phyloP scores from a whole-genome alignment of 1,139 yeast genomes.

The Saccharomyces hybrid region DNA sequence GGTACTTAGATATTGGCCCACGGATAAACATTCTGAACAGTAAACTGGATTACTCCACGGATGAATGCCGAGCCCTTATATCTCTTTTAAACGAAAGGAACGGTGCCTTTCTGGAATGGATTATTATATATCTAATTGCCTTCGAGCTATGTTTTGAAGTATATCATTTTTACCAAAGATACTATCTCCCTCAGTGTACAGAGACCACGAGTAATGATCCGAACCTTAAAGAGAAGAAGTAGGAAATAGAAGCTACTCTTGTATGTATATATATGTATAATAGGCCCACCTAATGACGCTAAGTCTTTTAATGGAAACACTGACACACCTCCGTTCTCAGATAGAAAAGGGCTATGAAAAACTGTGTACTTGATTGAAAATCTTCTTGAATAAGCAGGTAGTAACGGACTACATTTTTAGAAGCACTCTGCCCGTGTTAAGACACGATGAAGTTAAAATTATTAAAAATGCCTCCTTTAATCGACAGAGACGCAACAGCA shows the following conservation, averaged over 20 bases:
- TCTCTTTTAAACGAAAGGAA: slow-evolving; percentile 70
- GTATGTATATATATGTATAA: not conserved
- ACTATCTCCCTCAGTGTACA: not conserved
- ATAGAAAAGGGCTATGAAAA: not conserved
- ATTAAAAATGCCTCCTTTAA: not conserved
- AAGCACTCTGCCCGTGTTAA: not conserved
- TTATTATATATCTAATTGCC: slow-evolving; percentile 71
- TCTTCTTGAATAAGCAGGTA: not conserved
- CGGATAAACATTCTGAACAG: slow-evolving; percentile 73
- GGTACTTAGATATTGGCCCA: slow-evolving; percentile 64
- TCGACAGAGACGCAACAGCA: not conserved
- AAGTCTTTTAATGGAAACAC: not conserved
- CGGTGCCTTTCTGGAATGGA: slow-evolving; percentile 76
- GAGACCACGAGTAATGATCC: not conserved
- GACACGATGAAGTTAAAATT: not conserved
- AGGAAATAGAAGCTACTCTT: not conserved
- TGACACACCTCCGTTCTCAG: not conserved
- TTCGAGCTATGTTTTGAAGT: slow-evolving; percentile 79
- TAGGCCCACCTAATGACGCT: not conserved
- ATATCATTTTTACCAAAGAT: slow-evolving; percentile 43
- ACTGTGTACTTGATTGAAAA: not conserved
- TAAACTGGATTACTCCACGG: slow-evolving; percentile 83
- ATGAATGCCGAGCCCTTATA: slow-evolving; percentile 72
- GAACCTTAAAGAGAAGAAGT: not conserved
- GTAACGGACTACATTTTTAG: not conserved